These are phyloP conservation scores for Rhizopus stolonifer DNA, from an alignment of 371 early-diverging fungal genomes.

Conservation along the genomic window DNA sequence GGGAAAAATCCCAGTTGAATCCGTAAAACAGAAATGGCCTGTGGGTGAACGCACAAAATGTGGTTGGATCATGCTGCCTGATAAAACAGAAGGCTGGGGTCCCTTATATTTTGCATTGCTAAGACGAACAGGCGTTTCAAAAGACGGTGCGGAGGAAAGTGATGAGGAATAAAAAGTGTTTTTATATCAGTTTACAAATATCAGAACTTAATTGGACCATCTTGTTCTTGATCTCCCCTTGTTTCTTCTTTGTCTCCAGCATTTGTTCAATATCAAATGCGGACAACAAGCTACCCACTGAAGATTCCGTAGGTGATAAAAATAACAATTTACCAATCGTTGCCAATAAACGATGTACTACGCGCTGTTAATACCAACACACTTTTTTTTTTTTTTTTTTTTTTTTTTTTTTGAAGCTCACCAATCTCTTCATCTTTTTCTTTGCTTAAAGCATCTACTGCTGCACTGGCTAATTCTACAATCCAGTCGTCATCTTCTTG, in stretches of 20 bases:
- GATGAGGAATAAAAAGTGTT: conserved; percentile 19
- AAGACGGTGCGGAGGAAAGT: conserved; percentile 18
- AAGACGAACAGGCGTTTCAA: conserved; percentile 37
- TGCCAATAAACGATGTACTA: conserved; percentile 46
- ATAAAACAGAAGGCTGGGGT: conserved; percentile 55
- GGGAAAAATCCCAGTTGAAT: conserved; percentile 41
- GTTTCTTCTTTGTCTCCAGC: conserved; percentile 29
- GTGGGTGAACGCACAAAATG: conserved; percentile 59
- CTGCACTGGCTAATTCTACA: conserved; percentile 63
- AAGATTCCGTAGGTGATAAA: conserved; percentile 35
- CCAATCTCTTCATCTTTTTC: conserved; percentile 50
- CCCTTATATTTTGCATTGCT: conserved; percentile 58
- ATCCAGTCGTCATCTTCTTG: conserved; percentile 71
- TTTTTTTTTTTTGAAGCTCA: no score
- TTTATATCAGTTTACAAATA: conserved; percentile 26
- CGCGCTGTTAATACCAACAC: background rate
- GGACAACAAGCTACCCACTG: conserved; percentile 30
- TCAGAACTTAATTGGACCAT: conserved; percentile 30
- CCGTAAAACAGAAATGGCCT: conserved; percentile 39
- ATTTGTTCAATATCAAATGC: conserved; percentile 35
- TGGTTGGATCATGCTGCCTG: conserved; percentile 64
- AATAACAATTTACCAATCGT: conserved; percentile 42
- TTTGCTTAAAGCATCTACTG: conserved; percentile 57
- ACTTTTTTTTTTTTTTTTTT: no score
- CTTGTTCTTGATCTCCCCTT: conserved; percentile 20